Base-by-base conservation (phyloP, 2,329 filamentous ascomycete species). In the Drechslerella coelobrocha region DNA sequence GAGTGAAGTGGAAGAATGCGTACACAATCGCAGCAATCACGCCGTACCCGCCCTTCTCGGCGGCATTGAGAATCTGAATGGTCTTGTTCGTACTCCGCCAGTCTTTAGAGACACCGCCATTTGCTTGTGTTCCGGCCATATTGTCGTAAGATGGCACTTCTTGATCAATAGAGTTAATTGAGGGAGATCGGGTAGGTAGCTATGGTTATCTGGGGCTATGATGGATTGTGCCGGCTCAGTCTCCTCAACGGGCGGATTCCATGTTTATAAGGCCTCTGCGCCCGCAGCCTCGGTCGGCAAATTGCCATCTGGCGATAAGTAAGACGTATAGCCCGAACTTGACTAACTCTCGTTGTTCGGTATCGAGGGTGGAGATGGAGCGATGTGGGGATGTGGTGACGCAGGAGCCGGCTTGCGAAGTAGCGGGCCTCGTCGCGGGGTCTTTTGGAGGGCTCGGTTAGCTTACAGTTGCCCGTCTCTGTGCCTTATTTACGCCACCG, bases 11-110 rank as follows among this genome's bases (percentile, higher is more conserved):
- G 17, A 76, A 80, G 82, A 10, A 2, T 31, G 9, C 63, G n/a
- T 62, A 81, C 85, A 87, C 81, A 85, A 86, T 73, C 82, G 84
- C 1, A 85, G 82, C 26, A 24, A 69, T 62, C 17, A 88, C 83
- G 47, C 83, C 85, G 74, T 88, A 87, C 37, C 83, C 81, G 74
- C 83, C 83, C 43, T 79, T 77, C 47, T 81, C 80, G 47, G 85
- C 85, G 47, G 82, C 82, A 74, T 85, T 81, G 73, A 88, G 82
- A 74, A 88, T 86, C 76, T 80, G 77, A 78, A 84, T 80, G 66
- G 83, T 82, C 76, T 82, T 81, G 77, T 85, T 85, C 73, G 80
- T 72, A 73, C 52, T 48, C n/a, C 68, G 60, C 68, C 68, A 72
- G 39, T 72, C 51, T 53, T 61, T 53, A 9, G 55, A 21, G 6